Base-by-base conservation (phyloP, 352 stramenopile genomes). In the Globisporangium carolinianum region DNA sequence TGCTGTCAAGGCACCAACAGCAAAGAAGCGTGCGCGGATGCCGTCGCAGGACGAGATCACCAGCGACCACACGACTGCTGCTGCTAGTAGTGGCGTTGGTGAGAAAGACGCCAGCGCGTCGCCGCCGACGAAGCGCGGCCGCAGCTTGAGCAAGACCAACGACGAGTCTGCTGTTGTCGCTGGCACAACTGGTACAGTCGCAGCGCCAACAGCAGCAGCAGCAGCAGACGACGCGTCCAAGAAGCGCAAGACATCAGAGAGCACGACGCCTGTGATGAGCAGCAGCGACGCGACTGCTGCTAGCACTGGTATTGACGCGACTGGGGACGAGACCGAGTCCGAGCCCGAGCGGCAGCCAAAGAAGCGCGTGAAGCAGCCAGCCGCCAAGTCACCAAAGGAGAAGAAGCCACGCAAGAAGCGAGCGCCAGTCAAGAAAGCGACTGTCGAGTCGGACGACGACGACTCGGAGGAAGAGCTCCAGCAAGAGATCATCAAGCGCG, bases 331-430 rank as follows among this genome's bases (percentile, higher is more conserved):
- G 3, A 81, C 72, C 1, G 75, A 82, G 58, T 82, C 72, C 9
- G 73, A 85, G 57, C 66, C 66, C 4, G 72, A 80, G 53, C 78
- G 67, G 45, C 59, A 77, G 57, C 64, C 72, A 8, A 77, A 74
- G 56, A 85, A 85, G 55, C 63, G 65, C 6, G 64, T 66, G 32
- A 75, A 81, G 59, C 66, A 50, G 39, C 17, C 52, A 7, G 11
- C 55, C 17, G 38, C 57, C 18, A 52, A 49, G 37, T 42, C 51
- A 6, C 42, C 57, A 8, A 63, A 47, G 36, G 51, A 43, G 46
- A 83, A 68, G 65, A 67, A 64, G 59, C 71, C 62, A 0, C 72
- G 72, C n/a, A 81, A 69, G 62, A 73, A 81, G 61, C 85, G 83
- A 58, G 57, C 50, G 43, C 39, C 39, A 12, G 7, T 8, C 7